Evolutionary conservation across 2,329 filamentous ascomycete genomes (phyloP).

Genomic region (Venturia aucupariae): DNA sequence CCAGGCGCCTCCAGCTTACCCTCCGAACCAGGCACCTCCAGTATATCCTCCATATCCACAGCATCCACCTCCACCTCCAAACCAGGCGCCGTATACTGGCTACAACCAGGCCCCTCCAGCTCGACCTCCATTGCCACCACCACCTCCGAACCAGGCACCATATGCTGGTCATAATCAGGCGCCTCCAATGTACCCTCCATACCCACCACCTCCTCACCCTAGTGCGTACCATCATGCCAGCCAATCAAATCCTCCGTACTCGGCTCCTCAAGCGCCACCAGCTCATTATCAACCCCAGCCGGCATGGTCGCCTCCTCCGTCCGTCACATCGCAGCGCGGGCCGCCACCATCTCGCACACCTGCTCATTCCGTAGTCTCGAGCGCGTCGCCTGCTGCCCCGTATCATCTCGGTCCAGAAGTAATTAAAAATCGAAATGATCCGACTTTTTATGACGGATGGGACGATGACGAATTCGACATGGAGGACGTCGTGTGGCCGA

Average conservation of each 20-base stretch:
- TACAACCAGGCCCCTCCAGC: conserved; percentile 16
- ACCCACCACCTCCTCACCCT: conserved; percentile 16
- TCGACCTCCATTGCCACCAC: conserved; percentile 15
- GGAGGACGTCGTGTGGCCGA: conserved; percentile 14
- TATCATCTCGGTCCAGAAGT: not conserved
- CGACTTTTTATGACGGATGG: conserved; percentile 13
- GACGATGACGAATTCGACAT: conserved; percentile 13
- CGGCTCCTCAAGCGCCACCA: conserved; percentile 10
- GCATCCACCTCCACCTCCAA: conserved; percentile 13
- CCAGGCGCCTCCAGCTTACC: conserved; percentile 18
- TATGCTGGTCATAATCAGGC: no score
- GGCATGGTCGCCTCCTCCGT: not conserved
- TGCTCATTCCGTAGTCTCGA: not conserved
- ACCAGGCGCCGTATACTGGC: conserved; percentile 4
- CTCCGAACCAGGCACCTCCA: conserved; percentile 11
- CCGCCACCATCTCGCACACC: conserved; percentile 2
- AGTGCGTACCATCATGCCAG: conserved; percentile 18
- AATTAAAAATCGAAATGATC: conserved; percentile 5
- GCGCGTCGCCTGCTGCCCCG: not conserved
- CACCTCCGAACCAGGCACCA: no score
- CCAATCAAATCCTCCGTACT: conserved; percentile 5
- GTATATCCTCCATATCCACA: conserved; percentile 18
- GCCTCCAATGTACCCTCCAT: conserved; percentile 17
- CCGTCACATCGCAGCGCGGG: not conserved
- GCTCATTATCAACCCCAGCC: conserved; percentile 5